These are phyloP conservation scores for Diaporthe longicolla DNA, from an alignment of 2,329 filamentous ascomycete species.

Conservation along the genomic window DNA sequence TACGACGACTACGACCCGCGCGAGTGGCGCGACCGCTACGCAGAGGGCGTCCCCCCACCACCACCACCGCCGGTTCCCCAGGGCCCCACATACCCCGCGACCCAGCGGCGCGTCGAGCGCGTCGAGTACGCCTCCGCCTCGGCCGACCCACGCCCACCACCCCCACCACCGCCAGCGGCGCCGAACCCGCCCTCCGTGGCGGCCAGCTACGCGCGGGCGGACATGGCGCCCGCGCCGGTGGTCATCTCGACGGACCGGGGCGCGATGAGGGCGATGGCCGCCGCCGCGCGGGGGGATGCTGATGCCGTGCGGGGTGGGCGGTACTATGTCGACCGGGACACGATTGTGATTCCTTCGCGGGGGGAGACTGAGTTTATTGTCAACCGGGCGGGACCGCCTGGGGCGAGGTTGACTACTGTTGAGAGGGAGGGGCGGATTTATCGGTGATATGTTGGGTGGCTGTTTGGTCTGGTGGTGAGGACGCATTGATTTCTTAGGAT, in stretches of 20 bases:
- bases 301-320: not conserved
- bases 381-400: constrained; percentile 33
- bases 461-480: not conserved
- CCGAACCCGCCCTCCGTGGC: constrained; percentile 29
- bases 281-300: no score
- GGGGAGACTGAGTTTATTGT: constrained; percentile 35
- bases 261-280: not conserved
- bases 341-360: constrained; percentile 37
- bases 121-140: not conserved
- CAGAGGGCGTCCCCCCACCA: not conserved
- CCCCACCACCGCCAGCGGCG: constrained; percentile 7
- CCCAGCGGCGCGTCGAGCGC: constrained; percentile 28
- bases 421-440: constrained; percentile 35
- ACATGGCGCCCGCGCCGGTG: not conserved
- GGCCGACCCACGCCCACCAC: not conserved
- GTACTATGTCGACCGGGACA: constrained; percentile 39
- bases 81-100: not conserved
- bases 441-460: not conserved
- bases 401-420: constrained; percentile 21
- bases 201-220: constrained; percentile 9
- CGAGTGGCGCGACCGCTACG: constrained; percentile 31
- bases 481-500: not conserved
- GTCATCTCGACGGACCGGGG: constrained; percentile 10
- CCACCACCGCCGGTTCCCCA: not conserved
- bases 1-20: constrained; percentile 35